These are phyloP conservation scores for Rhamnella rubrinervis DNA, from an alignment of 331 rosid genomes.

Conservation along the genomic window DNA sequence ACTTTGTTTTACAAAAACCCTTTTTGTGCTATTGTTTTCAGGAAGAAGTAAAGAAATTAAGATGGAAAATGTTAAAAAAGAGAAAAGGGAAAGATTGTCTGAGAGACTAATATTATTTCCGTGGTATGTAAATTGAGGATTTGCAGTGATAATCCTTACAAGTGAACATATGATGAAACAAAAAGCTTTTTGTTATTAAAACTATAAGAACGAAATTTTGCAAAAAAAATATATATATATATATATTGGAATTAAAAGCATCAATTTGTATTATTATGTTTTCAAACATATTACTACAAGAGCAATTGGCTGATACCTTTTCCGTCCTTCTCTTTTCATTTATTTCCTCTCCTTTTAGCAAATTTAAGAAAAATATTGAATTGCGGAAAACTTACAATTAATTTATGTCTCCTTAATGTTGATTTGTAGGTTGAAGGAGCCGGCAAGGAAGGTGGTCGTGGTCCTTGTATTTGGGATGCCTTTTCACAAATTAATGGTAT, in stretches of 20 bases:
- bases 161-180: too few relatives aligned
- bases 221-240: too few relatives aligned
- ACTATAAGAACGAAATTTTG: too few relatives aligned
- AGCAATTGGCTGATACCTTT: background rate
- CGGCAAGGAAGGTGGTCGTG: constrained; percentile 70
- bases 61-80: too few relatives aligned
- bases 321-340: background rate
- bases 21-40: too few relatives aligned
- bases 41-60: too few relatives aligned
- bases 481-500: constrained; percentile 75
- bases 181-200: too few relatives aligned
- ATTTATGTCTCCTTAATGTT: constrained; percentile 23
- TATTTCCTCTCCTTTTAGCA: background rate
- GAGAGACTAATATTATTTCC: too few relatives aligned
- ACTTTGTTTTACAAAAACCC: too few relatives aligned
- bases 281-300: background rate
- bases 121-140: too few relatives aligned
- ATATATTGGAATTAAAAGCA: background rate
- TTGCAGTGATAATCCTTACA: too few relatives aligned
- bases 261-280: background rate
- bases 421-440: constrained; percentile 82
- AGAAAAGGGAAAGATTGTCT: too few relatives aligned
- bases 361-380: constrained; percentile 6
- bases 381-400: constrained; percentile 5
- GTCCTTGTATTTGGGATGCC: constrained; percentile 91